phyloP scores from a whole-genome alignment of 495 filamentous ascomycete species.

The Haplographium delicatum region DNA sequence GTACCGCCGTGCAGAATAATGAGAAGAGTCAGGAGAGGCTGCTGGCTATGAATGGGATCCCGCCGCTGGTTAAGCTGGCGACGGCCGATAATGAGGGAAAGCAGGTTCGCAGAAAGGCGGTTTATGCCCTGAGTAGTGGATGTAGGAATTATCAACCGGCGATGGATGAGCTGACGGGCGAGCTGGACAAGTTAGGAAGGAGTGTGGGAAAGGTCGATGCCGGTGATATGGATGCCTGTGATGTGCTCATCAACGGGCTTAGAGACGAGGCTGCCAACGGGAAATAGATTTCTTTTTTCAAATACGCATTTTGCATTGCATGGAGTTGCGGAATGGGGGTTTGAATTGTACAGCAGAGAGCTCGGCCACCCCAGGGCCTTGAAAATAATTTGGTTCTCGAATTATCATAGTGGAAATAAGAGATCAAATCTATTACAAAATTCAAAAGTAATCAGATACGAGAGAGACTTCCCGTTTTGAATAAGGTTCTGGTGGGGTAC shows the following conservation, averaged over 20 bases:
- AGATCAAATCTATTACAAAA: no score
- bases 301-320: slow-evolving; percentile 12
- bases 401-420: no score
- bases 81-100: slow-evolving; percentile 46
- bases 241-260: slow-evolving; percentile 64
- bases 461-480: no score
- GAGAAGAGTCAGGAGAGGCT: slow-evolving; percentile 72
- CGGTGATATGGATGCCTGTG: slow-evolving; percentile 77
- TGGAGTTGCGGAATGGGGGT: slow-evolving; percentile 18
- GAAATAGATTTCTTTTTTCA: neutral
- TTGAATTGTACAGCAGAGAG: no score
- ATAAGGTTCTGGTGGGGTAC: no score
- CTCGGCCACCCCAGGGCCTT: no score
- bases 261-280: slow-evolving; percentile 40
- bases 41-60: slow-evolving; percentile 63
- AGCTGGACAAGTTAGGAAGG: slow-evolving; percentile 49
- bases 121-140: slow-evolving; percentile 78
- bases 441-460: no score
- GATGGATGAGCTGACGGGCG: slow-evolving; percentile 58
- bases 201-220: slow-evolving; percentile 53
- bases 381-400: no score
- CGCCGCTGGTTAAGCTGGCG: slow-evolving; percentile 61
- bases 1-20: slow-evolving; percentile 96
- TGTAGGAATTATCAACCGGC: slow-evolving; percentile 83
- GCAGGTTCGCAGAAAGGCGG: slow-evolving; percentile 73